Base-by-base conservation (phyloP, 805 yeast genomes). In the Tetrapisispora pingtungensis region DNA sequence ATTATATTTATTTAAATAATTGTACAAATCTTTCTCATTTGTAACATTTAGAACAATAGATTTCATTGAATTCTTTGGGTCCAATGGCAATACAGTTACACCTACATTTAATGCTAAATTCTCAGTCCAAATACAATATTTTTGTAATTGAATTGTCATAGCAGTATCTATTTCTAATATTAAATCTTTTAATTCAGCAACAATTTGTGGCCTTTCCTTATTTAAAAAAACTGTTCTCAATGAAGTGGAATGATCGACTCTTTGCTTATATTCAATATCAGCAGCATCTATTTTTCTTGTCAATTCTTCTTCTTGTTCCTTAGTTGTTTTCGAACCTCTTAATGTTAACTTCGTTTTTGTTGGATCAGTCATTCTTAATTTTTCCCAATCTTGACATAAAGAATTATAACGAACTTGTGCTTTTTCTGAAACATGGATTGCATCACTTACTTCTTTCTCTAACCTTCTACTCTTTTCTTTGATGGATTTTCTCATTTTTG, bases 111-210 rank as follows among this genome's bases (percentile, higher is more conserved):
- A 74, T 15, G 85, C 73, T 45, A 84, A 72, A 18, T 86, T 84
- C 65, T 90, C 97, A 42, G 80, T 77, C 73, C 86, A 83, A 27
- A 90, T 84, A 3, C 97, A 81, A 62, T 82, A 90, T 58, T 88
- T 87, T 55, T 85, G 90, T 45, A 93, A 69, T 64, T 90, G 96
- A 42, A 89, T 77, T 49, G 86, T 78, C 72, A 90, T 69, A 10
- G 97, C 97, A 40, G 86, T 78, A 63, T 93, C 97, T 58, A 86
- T 73, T 63, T 90, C 97, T 49, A 89, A 69, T 45, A 88, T 80
- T 49, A 87, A 69, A 58, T 84, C 81, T 58, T 81, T 84, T 48
- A 93, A 70, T 50, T 78, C 80, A 47, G 77, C 74, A 6, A 86
- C 78, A 33, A 77, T 75, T 46, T 75, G 78, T 7, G 97, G 98